Evolutionary conservation across 805 yeast species (phyloP).

Genomic region (Candida jianshihensis): DNA sequence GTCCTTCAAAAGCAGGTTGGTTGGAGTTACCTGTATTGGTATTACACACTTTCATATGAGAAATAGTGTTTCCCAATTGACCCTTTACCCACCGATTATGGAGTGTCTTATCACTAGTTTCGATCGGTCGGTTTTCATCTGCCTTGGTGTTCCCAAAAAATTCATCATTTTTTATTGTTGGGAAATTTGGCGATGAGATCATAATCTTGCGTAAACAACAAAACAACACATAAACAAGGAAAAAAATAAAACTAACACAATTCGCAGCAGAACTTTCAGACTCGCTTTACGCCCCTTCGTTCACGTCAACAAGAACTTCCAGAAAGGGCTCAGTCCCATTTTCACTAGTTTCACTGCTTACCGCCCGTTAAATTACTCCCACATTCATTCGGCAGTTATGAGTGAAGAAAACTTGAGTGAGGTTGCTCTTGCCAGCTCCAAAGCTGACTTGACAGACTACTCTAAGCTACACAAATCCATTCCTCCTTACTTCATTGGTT

Average conservation of each 20-base stretch:
- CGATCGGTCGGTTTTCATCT: no score
- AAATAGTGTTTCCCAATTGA: no score
- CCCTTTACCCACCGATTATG: no score
- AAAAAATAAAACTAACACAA: background rate
- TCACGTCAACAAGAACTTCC: background rate
- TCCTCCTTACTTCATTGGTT: conserved; percentile 75
- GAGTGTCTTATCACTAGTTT: no score
- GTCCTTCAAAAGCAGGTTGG: no score
- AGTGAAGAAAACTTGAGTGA: conserved; percentile 36
- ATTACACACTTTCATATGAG: no score
- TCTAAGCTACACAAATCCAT: conserved; percentile 33
- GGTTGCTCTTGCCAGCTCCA: conserved; percentile 22
- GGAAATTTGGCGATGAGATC: conserved; percentile 1
- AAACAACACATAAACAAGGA: background rate
- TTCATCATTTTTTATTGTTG: background rate
- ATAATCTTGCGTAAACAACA: background rate
- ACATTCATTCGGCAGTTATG: no score
- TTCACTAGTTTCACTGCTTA: no score
- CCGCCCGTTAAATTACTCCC: no score
- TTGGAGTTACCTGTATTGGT: no score
- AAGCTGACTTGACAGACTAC: conserved; percentile 26
- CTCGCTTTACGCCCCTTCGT: background rate
- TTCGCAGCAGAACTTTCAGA: conserved; percentile 1
- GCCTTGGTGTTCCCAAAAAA: background rate
- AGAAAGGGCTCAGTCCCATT: no score